Conservation (phyloP, 768 basidiomycete species). For the Pleurotus salmoneostramineus region DNA sequence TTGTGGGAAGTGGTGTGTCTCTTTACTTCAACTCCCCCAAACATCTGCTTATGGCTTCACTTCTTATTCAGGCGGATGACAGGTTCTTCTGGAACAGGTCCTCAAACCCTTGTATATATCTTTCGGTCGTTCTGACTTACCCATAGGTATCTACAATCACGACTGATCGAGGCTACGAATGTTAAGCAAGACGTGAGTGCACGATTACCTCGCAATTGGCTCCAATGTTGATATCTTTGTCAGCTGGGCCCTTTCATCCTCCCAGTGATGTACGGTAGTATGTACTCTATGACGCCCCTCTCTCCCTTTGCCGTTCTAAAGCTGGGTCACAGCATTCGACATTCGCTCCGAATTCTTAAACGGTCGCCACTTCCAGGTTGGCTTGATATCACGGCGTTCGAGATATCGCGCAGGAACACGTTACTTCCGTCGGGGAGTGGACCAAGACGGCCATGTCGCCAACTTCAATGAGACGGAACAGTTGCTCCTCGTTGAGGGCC, state of each 20-base stretch:
- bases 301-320: conserved; percentile 3
- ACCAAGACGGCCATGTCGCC: conserved; percentile 83
- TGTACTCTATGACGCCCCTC: conserved; percentile 27
- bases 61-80: conserved; percentile 74
- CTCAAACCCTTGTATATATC: conserved; percentile 10
- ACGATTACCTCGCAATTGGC: not conserved
- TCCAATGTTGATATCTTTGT: conserved; percentile 12
- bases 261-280: conserved; percentile 93
- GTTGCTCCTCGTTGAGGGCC: conserved; percentile 72
- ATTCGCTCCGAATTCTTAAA: conserved; percentile 72
- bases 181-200: conserved; percentile 61
- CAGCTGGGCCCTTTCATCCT: conserved; percentile 89
- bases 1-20: conserved; percentile 75
- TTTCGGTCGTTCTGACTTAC: conserved; percentile 22
- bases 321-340: conserved; percentile 67
- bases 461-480: conserved; percentile 99
- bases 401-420: conserved; percentile 95
- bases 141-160: conserved; percentile 36
- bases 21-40: not conserved
- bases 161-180: conserved; percentile 33
- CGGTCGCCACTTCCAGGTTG: conserved; percentile 74
- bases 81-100: conserved; percentile 98
- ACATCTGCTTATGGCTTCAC: not conserved
- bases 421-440: conserved; percentile 93
- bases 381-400: conserved; percentile 89